A percentile compares a stretch with the other conserved stretches of the same genome.
phyloP scores from a whole-genome alignment of 1,284 basidiomycete genomes.

The Fistulina hepatica region DNA sequence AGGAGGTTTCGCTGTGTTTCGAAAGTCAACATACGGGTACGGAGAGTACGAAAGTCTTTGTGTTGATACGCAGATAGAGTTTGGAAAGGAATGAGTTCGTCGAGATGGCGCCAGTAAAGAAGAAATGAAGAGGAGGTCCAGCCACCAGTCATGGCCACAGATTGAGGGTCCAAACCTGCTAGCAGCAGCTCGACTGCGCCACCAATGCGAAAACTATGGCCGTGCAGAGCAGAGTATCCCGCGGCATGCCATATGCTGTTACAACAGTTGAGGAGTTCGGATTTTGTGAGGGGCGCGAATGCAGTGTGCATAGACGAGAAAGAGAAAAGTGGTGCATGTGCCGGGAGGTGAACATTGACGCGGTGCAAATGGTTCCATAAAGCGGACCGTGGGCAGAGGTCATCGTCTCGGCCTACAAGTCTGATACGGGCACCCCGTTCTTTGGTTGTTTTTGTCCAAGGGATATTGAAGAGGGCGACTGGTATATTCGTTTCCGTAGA shows the following conservation, averaged over 20 bases:
- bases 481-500: neutral
- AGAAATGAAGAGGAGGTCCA: slow-evolving; percentile 5
- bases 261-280: slow-evolving; percentile 18
- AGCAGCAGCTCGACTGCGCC: slow-evolving; percentile 5
- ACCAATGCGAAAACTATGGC: slow-evolving; percentile 6
- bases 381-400: too few relatives aligned
- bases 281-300: neutral
- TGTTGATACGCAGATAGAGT: too few relatives aligned
- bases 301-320: too few relatives aligned
- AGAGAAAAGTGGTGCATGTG: slow-evolving; percentile 6
- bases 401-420: too few relatives aligned
- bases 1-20: too few relatives aligned
- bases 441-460: slow-evolving; percentile 14
- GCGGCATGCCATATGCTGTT: slow-evolving; percentile 18
- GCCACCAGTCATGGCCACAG: slow-evolving; percentile 2
- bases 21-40: too few relatives aligned
- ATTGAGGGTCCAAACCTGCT: neutral
- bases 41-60: too few relatives aligned
- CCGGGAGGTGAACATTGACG: slow-evolving; percentile 8
- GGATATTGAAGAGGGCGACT: slow-evolving; percentile 7
- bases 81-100: slow-evolving; percentile 10
- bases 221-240: slow-evolving; percentile 12
- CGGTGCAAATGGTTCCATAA: too few relatives aligned
- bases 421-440: too few relatives aligned
- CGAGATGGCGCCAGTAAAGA: slow-evolving; percentile 7